Evolutionary conservation across 306 rosid species (phyloP).

Genomic region (Trifolium subterraneum): DNA sequence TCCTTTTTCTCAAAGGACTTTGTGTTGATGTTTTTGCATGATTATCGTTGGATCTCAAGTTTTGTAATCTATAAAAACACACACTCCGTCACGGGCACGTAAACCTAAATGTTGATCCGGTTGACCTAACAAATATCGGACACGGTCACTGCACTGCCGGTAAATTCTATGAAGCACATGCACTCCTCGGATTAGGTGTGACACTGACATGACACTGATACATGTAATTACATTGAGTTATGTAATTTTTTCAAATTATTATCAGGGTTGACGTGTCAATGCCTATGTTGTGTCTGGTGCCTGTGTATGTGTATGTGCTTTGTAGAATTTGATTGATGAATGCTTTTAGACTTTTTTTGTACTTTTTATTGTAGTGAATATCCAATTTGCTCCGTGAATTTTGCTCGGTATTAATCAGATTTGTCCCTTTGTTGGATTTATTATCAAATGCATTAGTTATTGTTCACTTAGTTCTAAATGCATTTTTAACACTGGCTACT

Average conservation of each 20-base stretch:
- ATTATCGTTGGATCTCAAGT: neutral
- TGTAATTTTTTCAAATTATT: no score
- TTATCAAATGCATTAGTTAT: neutral
- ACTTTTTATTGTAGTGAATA: neutral
- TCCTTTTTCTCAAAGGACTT: neutral
- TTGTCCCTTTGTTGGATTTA: neutral
- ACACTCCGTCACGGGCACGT: no score
- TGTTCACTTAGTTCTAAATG: neutral
- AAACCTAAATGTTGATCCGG: no score
- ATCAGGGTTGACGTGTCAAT: no score
- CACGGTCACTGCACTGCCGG: no score
- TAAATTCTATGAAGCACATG: no score
- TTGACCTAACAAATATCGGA: no score
- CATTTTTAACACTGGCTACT: neutral
- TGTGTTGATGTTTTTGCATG: neutral
- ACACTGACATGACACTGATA: no score
- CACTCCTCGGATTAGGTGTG: no score
- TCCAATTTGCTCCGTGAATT: neutral
- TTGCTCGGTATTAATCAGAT: neutral
- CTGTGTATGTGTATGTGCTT: no score
- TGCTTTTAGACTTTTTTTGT: slow-evolving; percentile 5
- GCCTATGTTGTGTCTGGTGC: no score
- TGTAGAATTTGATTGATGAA: neutral
- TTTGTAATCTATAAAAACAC: neutral
- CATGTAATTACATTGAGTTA: no score